Evolutionary conservation across 2,329 filamentous ascomycete species (phyloP).

Genomic region (Ophiobolus disseminans): DNA sequence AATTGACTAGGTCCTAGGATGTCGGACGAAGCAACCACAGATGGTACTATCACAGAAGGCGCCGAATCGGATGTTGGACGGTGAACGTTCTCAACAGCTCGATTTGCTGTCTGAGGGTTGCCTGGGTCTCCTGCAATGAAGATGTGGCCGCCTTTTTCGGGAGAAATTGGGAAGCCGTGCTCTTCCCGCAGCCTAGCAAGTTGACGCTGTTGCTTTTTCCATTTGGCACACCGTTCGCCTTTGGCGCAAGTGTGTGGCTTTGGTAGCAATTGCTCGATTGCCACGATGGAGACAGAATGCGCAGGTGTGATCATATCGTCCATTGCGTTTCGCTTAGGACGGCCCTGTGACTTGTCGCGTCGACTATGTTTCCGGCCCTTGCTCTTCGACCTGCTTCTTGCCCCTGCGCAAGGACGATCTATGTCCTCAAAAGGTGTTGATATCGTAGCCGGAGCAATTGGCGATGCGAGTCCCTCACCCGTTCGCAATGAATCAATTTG

Average conservation of each 20-base stretch:
- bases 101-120: constrained; percentile 70
- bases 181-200: constrained; percentile 77
- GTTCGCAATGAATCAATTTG: constrained; percentile 74
- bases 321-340: constrained; percentile 46
- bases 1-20: constrained; percentile 75
- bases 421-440: constrained; percentile 59
- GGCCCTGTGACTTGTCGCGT: constrained; percentile 44
- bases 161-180: constrained; percentile 68
- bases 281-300: constrained; percentile 89
- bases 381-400: constrained; percentile 44
- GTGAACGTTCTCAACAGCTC: constrained; percentile 61
- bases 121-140: constrained; percentile 81
- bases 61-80: constrained; percentile 77
- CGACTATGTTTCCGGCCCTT: constrained; percentile 41
- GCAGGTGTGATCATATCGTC: constrained; percentile 76
- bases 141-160: constrained; percentile 70
- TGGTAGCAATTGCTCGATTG: constrained; percentile 86
- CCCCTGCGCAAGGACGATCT: constrained; percentile 53
- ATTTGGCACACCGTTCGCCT: constrained; percentile 85
- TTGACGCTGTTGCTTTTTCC: constrained; percentile 78
- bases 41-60: constrained; percentile 59
- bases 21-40: constrained; percentile 89
- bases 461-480: constrained; percentile 49
- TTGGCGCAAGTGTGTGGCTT: constrained; percentile 85
- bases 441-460: constrained; percentile 52